Evolutionary conservation across 2,329 filamentous ascomycete species (phyloP), one percentile per base, ranked within the genome.

Genomic region (Fusarium sp.): DNA sequence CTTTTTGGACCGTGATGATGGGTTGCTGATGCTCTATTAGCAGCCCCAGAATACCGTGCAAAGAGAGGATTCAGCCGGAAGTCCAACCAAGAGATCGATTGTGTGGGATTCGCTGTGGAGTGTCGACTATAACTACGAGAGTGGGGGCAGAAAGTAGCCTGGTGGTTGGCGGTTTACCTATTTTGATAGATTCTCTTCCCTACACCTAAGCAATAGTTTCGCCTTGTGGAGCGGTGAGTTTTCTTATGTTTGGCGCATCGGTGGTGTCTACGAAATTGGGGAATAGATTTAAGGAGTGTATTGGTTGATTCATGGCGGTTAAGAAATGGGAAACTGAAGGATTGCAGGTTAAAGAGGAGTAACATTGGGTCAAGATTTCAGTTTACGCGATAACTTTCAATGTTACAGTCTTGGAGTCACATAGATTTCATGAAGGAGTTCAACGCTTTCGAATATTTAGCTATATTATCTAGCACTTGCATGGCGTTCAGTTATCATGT

Each of bases 81-180:
- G 82, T 63, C 76, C 82, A 25, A 79, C 77, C n/a, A 87, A 83
- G 77, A 86, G 79, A 73, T 88, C 86, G 29, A 81, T 89, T 6
- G 83, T 90, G 12, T 91, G 88, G 88, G 88, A 90, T 70, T 84
- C 86, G 15, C 78, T 91, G 18, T 90, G 89, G 88, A 88, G 83
- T 67, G 75, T 90, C 27, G 88, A 90, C 72, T 82, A 89, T 47
- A 88, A 82, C 67, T 85, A 87, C 52, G 87, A 87, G 70, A 85
- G 83, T 44, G 72, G 75, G 3, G 56, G 60, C n/a, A 78, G 72
- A 70, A 77, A 69, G 66, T 77, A 72, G 67, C 34, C 24, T 6
- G 44, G 8, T 38, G 30, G 7, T 30, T 56, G 27, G 27, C 30
- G 38, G 29, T 46, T 22, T 54, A 52, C 51, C 32, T 56, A 53